A percentile compares a stretch with the other conserved stretches of the same genome.
phyloP scores from a whole-genome alignment of 2,329 filamentous ascomycete genomes.

The Claviceps monticola region DNA sequence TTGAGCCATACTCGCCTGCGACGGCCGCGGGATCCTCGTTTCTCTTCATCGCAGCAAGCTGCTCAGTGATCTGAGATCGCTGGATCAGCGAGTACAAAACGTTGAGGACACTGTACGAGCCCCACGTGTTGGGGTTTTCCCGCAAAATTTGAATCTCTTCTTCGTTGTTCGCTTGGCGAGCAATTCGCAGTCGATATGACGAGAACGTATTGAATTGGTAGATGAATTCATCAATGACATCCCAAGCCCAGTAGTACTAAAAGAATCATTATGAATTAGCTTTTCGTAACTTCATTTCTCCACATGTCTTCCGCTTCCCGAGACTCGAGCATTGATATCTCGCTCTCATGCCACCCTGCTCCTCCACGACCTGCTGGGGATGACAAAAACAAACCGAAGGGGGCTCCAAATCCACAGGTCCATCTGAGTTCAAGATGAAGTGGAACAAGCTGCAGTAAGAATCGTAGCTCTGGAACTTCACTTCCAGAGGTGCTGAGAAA shows the following conservation, averaged over 20 bases:
- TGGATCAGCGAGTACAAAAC: constrained; percentile 99
- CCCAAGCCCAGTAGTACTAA: constrained; percentile 99
- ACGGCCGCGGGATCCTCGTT: constrained; percentile 80
- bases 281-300: background rate
- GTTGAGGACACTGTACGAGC: constrained; percentile 98
- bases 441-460: constrained; percentile 99
- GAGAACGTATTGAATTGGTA: constrained; percentile 99
- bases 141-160: constrained; percentile 85
- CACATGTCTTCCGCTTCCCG: background rate
- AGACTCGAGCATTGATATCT: background rate
- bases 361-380: background rate
- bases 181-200: constrained; percentile 85
- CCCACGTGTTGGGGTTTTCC: constrained; percentile 98
- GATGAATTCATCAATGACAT: constrained; percentile 99
- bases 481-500: constrained; percentile 88
- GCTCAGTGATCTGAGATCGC: constrained; percentile 94
- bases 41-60: constrained; percentile 86
- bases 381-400: constrained; percentile 58
- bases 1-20: constrained; percentile 87
- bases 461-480: constrained; percentile 98
- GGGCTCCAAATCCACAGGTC: constrained; percentile 93
- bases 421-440: constrained; percentile 97
- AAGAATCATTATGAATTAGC: background rate
- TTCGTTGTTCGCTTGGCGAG: constrained; percentile 68
- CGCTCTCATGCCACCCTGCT: background rate